Base-by-base conservation (phyloP, 495 filamentous ascomycete genomes). In the Neurospora sp. region DNA sequence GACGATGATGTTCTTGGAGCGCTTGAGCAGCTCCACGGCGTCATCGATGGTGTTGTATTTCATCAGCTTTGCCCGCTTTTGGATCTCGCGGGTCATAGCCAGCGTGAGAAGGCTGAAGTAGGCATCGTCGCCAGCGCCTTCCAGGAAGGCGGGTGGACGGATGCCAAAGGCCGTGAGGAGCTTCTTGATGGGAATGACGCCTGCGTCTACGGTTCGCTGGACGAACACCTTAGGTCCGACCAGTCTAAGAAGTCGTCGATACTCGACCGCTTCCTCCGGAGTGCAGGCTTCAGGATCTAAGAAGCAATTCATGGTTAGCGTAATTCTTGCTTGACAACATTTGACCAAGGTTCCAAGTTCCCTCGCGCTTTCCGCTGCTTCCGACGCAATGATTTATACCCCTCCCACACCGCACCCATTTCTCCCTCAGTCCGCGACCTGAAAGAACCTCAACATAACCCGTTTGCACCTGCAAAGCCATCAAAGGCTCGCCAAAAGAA, bases 111-210 rank as follows among this genome's bases (percentile, higher is more conserved):
- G 81, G 49, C 86, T 83, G 79, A 92, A 91, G 78, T 92, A 97
- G 2, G 89, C 85, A n/a, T 91, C 86, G 77, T 97, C 93, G 31
- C 87, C 86, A 44, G 88, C 85, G 35, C 90, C 92, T 31, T 95
- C 92, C 27, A 97, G 85, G 79, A 93, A 95, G 39, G 85, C 82
- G 20, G 94, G 94, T 70, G 92, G 91, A 39, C 87, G 81, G 74
- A 97, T 90, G 70, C 92, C 92, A 83, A 99, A 99, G n/a, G 95
- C 96, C 7, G 93, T 96, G 75, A 94, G 90, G 27, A 99, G 85
- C 81, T 93, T 96, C 83, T 91, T 92, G 31, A 91, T 93, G 2
- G 91, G 89, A 74, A 95, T 88, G 37, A 84, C 83, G 16, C 89
- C 89, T 35, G 87, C 85, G 44, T 89, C 88, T 72, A 98, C 86